Evolutionary conservation across 176 grass and related monocot genomes (phyloP).

Genomic region (Oropetium thomaeum): DNA sequence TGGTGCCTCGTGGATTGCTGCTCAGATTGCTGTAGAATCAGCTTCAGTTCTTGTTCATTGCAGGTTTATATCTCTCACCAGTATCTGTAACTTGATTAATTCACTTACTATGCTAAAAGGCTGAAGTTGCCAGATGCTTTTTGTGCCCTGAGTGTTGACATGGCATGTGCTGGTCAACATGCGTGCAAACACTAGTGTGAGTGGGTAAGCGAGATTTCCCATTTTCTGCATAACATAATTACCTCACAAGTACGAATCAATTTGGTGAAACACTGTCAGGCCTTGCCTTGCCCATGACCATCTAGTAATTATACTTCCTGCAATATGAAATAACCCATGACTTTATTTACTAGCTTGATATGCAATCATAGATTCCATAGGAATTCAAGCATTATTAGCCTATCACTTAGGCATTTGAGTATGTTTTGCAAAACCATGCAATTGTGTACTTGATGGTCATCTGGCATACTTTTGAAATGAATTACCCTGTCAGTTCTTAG

Average conservation of each 20-base stretch:
- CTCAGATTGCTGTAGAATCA: constrained; percentile 70
- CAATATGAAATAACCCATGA: background rate
- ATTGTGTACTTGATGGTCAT: background rate
- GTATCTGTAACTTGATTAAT: constrained; percentile 24
- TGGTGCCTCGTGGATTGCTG: constrained; percentile 98
- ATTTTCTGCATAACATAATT: background rate
- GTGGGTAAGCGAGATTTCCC: background rate
- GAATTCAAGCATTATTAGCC: background rate
- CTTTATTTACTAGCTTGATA: background rate
- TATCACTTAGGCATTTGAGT: background rate
- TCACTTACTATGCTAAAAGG: background rate
- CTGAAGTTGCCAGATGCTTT: background rate
- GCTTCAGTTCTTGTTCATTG: constrained; percentile 96
- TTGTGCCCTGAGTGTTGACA: background rate
- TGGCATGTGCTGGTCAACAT: constrained; percentile 4
- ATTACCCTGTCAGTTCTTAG: constrained; percentile 11
- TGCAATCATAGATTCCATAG: constrained; percentile 7
- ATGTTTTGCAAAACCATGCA: background rate
- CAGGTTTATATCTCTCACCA: constrained; percentile 56
- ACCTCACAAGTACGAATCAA: background rate
- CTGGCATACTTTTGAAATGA: background rate
- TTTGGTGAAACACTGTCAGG: constrained; percentile 5
- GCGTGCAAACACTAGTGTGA: background rate
- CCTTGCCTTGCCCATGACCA: background rate
- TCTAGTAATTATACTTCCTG: background rate